Base-by-base conservation (phyloP, 148 eudicot species). In the Rhododendron mucronatum region DNA sequence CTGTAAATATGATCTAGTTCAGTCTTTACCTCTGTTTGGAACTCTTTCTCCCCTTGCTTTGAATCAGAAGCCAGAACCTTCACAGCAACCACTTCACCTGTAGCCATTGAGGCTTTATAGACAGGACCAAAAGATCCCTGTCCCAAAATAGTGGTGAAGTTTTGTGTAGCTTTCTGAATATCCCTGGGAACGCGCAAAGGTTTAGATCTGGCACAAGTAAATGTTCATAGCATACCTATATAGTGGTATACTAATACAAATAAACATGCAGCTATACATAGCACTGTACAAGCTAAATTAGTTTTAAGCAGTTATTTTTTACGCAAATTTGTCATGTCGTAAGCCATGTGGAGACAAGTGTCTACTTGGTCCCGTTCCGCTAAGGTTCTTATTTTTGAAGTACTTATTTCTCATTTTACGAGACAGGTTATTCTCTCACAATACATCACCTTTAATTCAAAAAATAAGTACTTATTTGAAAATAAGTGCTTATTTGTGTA, bases 91-190 rank as follows among this genome's bases (percentile, higher is more conserved):
- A 97, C 94, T 86, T 91, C 98, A 81, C 98, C 96, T 61, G 95
- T 88, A 81, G 98, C 92, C 98, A 97, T 91, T 69, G 89, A 83
- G 67, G 99, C 99, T 93, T 94, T 97, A 91, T 94, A 97, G 47
- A 97, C 99, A 7, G 96, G 96, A 67, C 99, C 99, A 92, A 94
- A 97, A 37, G 99, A 95, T 78, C 99, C 99, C 88, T 97, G 92
- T 28, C 99, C 99, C 87, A 97, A 83, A 67, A 97, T 89, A 81
- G 95, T 95, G 47, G 98, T 95, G 90, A 97, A 97, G 88, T 93
- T 94, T 80, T 94, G 90, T 85, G 99, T 97, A 76, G 95, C 98
- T 89, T 94, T 97, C 88, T 97, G 98, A 78, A 97, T 87, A 86
- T 95, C 99, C 94, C 99, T 97, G 92, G 74, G 78, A 84, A 82